Evolutionary conservation across 73 alveolate genomes (phyloP).

Genomic region (Halteria grandinella): DNA sequence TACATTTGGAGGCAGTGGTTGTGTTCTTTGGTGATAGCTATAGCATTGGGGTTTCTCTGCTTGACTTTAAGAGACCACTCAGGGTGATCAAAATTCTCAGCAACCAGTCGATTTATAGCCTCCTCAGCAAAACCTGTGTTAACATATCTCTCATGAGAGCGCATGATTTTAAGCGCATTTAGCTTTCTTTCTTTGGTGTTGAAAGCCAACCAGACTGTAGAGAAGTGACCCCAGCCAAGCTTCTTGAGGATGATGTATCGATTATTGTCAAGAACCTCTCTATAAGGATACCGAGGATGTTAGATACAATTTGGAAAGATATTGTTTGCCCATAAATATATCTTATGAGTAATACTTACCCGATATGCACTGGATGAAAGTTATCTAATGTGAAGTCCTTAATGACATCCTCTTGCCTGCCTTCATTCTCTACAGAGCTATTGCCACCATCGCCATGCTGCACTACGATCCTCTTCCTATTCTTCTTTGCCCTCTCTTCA

Average conservation of each 20-base stretch:
- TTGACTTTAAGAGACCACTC: neutral
- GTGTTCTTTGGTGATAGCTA: neutral
- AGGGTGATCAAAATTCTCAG: constrained; percentile 66
- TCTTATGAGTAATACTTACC: constrained; percentile 12
- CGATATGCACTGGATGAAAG: constrained; percentile 95
- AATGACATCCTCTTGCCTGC: too few species aligned
- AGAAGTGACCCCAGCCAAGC: constrained; percentile 97
- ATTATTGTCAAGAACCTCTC: constrained; percentile 83
- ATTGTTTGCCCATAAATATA: too few species aligned
- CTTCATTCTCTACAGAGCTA: too few species aligned
- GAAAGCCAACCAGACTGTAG: constrained; percentile 96
- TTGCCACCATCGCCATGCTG: too few species aligned
- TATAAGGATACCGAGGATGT: too few species aligned
- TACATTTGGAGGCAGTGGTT: constrained; percentile 35
- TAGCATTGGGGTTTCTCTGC: neutral
- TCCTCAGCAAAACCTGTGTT: constrained; percentile 98
- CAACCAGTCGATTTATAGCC: constrained; percentile 87
- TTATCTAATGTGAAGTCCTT: too few species aligned
- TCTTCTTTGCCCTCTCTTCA: too few species aligned
- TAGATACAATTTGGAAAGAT: too few species aligned
- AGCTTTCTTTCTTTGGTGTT: constrained; percentile 77
- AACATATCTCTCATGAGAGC: constrained; percentile 90
- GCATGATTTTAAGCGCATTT: constrained; percentile 87
- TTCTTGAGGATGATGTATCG: constrained; percentile 90
- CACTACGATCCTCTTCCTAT: too few species aligned